Base-by-base conservation (phyloP, 2,329 filamentous ascomycete species). In the Xylariomycetidae sp. region DNA sequence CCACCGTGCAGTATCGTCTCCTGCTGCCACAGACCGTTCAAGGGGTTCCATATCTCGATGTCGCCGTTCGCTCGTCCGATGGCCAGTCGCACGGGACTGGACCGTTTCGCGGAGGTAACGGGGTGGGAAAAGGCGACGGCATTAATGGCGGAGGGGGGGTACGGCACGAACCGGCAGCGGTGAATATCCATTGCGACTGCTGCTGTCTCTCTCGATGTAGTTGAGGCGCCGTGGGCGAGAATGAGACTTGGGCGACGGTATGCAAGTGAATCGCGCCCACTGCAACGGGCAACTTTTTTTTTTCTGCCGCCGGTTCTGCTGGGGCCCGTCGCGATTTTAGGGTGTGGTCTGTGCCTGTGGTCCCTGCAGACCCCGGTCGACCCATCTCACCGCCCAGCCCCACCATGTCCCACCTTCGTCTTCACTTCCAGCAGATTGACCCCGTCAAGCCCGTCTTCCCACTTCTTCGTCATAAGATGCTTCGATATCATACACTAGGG, bases 41-140 rank as follows among this genome's bases (percentile, higher is more conserved):
- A 65, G 3, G 90, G 88, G 59, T 95, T 95, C 92, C 92, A 98
- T 45, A 98, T 88, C 64, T 98, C 92, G 49, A 98, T 92, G 54
- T 95, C 86, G 49, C 92, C 92, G 58, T 96, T 95, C 38, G 86
- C 84, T 46, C 92, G 82, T 39, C 92, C 92, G 50, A 98, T 76
- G 2, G 92, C 92, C 34, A 96, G 75, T 47, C 88, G 79, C 35
- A 87, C 72, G 32, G 72, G 78, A 41, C 70, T 74, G 15, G 72
- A 69, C 49, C 61, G 72, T 49, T 70, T 64, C 46, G 61, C 61
- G 32, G 63, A 44, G 40, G 61, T 67, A n/a, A n/a, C n/a, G 14
- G 83, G 70, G 57, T 95, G 85, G 5, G 92, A 95, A 60, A 98
- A 96, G 47, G 90, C 87, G 56, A 96, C 76, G 43, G 87, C 82